Percentiles rank a stretch among this genome's conserved stretches.
Conservation (phyloP, 2,329 filamentous ascomycete genomes). For the Fusarium keratoplasticum region DNA sequence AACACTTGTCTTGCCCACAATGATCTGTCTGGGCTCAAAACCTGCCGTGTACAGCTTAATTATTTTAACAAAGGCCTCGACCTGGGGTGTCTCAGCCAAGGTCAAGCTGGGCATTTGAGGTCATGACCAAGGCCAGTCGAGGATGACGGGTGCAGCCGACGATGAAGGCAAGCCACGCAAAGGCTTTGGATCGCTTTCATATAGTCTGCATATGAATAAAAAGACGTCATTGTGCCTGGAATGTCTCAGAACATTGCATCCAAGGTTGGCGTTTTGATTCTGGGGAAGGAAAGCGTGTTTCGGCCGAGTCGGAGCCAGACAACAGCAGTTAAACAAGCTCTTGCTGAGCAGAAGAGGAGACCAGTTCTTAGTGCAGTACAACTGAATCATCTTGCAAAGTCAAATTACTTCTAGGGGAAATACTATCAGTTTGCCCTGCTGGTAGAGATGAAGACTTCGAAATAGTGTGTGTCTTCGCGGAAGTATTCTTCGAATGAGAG, state of each 20-base stretch:
- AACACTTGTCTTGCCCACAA: not conserved
- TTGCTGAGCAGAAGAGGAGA: not conserved
- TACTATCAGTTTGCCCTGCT: not conserved
- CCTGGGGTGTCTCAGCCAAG: not conserved
- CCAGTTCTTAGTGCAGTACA: too few species aligned
- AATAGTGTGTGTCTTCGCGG: not conserved
- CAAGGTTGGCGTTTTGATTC: not conserved
- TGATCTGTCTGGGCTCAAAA: not conserved
- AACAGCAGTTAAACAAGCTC: not conserved
- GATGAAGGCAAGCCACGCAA: not conserved
- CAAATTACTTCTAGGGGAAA: not conserved
- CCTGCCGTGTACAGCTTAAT: not conserved
- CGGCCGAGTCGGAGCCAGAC: not conserved
- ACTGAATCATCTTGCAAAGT: not conserved
- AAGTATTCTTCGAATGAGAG: not conserved
- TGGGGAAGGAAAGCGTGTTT: not conserved
- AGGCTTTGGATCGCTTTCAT: not conserved
- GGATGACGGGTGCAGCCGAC: not conserved
- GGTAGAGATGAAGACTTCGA: too few species aligned
- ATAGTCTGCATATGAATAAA: not conserved
- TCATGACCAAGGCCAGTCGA: not conserved
- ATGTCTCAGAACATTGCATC: not conserved
- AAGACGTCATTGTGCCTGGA: not conserved
- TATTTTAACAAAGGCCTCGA: not conserved
- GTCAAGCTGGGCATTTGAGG: not conserved